Evolutionary conservation across 73 alveolate species (phyloP).

Genomic region (Tetrahymena malaccensis): DNA sequence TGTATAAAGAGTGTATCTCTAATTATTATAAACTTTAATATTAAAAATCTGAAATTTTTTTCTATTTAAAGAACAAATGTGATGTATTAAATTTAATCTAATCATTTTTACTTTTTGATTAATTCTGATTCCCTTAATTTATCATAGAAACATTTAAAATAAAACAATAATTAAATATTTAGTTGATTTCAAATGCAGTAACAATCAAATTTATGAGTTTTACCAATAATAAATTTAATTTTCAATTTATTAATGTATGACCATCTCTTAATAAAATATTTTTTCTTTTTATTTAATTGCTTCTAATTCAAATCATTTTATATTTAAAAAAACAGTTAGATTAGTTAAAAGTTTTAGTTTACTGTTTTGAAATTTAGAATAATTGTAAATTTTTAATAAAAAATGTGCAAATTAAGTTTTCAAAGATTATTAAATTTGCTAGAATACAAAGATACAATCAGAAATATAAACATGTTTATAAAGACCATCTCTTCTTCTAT

Average conservation of each 20-base stretch:
- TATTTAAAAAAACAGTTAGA: too few relatives aligned
- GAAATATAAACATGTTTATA: not conserved
- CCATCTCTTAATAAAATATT: not conserved
- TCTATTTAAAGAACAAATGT: not conserved
- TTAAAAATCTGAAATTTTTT: too few relatives aligned
- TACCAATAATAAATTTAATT: too few relatives aligned
- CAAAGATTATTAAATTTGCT: not conserved
- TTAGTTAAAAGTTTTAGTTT: too few relatives aligned
- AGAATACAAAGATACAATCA: not conserved
- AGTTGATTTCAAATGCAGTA: not conserved
- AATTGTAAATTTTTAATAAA: too few relatives aligned
- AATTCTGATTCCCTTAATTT: not conserved
- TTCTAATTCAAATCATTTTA: too few relatives aligned
- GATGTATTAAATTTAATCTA: not conserved
- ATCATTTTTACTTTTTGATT: not conserved
- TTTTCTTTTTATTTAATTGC: not conserved
- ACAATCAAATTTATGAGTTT: too few relatives aligned
- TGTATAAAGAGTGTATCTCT: too few relatives aligned
- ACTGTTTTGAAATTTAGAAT: not conserved
- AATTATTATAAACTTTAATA: too few relatives aligned
- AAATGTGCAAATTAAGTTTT: not conserved
- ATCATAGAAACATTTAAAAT: too few relatives aligned
- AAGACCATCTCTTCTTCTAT: too few relatives aligned
- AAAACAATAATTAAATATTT: not conserved
- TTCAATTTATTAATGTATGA: not conserved